Percentiles rank a stretch among this genome's conserved stretches.
These are phyloP conservation scores for Suhomyces kilbournensis DNA, from an alignment of 805 yeast species.

Conservation along the genomic window DNA sequence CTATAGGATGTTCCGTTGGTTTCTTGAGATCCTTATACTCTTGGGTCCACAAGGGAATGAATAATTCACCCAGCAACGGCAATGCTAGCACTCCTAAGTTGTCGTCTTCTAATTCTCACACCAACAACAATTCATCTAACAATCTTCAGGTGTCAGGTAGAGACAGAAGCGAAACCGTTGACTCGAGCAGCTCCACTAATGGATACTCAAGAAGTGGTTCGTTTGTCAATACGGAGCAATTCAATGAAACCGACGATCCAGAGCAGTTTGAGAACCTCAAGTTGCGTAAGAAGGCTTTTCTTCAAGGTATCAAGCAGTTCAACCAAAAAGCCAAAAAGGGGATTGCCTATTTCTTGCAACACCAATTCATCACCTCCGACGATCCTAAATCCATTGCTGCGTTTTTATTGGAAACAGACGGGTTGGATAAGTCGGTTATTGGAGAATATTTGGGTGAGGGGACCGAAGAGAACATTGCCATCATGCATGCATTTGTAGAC, in stretches of 20 bases:
- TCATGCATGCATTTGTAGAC: slow-evolving; percentile 94
- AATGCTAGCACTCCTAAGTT: not conserved
- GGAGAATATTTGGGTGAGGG: slow-evolving; percentile 96
- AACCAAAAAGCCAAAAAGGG: slow-evolving; percentile 86
- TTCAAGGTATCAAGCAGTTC: slow-evolving; percentile 76
- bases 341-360: slow-evolving; percentile 54
- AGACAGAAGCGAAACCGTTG: slow-evolving; percentile 28
- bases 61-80: not conserved
- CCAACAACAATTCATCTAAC: slow-evolving; percentile 5
- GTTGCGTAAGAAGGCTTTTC: slow-evolving; percentile 74
- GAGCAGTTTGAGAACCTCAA: slow-evolving; percentile 82
- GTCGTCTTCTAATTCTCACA: not conserved
- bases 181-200: slow-evolving; percentile 24
- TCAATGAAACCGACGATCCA: slow-evolving; percentile 62
- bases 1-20: slow-evolving; percentile 78
- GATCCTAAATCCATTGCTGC: slow-evolving; percentile 69
- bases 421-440: slow-evolving; percentile 75
- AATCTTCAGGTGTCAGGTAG: slow-evolving; percentile 11
- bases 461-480: slow-evolving; percentile 67
- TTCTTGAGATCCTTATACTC: slow-evolving; percentile 75
- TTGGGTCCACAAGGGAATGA: slow-evolving; percentile 73
- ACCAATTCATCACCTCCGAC: slow-evolving; percentile 60
- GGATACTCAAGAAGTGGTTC: slow-evolving; percentile 30
- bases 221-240: slow-evolving; percentile 17
- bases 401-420: slow-evolving; percentile 68